Base-by-base conservation (phyloP, 2,329 filamentous ascomycete species). In the Sporothrix brasiliensis region DNA sequence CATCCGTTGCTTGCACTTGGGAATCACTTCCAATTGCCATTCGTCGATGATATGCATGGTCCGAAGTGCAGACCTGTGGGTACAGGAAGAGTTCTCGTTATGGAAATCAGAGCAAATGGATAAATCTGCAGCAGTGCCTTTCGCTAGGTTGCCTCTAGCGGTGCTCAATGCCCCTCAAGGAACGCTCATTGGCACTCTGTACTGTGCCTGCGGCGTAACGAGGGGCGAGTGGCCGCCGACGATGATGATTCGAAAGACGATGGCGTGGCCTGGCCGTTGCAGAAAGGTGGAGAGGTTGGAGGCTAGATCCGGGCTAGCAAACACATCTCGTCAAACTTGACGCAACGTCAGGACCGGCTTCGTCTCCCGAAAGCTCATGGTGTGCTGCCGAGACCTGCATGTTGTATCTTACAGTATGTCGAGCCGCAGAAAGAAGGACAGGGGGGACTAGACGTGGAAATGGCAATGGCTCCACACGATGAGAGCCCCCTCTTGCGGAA, bases 201-300 rank as follows among this genome's bases (percentile, higher is more conserved):
- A 39, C 14, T 21, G 39, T 61, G 44, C 21, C 30, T 63, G 58
- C 11, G 39, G 39, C 39, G 39, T 39, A 16, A 63, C 47, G 58
- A 24, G 58, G 39, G 39, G 58, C 58, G 11, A 34, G 7, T 61
- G 34, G n/a, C 56, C 34, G n/a, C n/a, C 34, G 58, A 47, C 24
- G 16, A 11, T 1, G 21, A 47, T 39, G 14, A 44, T 63, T 63
- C 7, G 21, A 9, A 34, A 34, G 34, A 34, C 34, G 34, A 24
- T 24, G 39, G 58, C 3, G 14, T 34, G 39, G 58, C 11, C 21
- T 61, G 39, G 58, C 58, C 58, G 58, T 63, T 63, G 58, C 58
- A 63, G 58, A 63, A 63, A 63, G 58, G 58, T 63, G 58, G 58
- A 14, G 39, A 63, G 39, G 39, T 19, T 61, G 56, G 34, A 61